phyloP scores from a whole-genome alignment of 139 green algal genomes.

The Chlorella sp. region DNA sequence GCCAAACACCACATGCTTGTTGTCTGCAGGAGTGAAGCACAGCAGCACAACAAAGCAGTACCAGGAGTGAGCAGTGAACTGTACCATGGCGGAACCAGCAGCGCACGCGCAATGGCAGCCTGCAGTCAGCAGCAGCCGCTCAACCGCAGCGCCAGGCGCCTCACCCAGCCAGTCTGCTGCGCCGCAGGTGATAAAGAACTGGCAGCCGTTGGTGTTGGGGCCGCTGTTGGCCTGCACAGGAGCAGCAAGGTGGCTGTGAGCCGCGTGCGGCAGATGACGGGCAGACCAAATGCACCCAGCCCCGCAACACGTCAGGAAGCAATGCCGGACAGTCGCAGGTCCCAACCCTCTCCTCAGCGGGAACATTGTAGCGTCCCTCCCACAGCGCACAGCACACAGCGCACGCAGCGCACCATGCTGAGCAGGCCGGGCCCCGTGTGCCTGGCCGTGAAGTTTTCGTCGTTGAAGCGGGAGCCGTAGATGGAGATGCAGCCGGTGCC shows the following conservation, averaged over 20 bases:
- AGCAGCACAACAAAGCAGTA: no score
- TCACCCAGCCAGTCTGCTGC: constrained; percentile 23
- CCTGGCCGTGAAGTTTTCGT: constrained; percentile 94
- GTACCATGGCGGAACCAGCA: no score
- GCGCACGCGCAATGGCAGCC: no score
- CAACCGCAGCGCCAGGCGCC: not conserved
- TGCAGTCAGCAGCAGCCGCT: not conserved
- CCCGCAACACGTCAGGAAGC: not conserved
- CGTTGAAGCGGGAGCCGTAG: constrained; percentile 93
- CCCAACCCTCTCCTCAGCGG: no score
- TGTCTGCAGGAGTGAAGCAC: constrained; percentile 57
- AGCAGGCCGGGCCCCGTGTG: constrained; percentile 97
- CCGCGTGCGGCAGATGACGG: not conserved
- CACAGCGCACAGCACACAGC: not conserved
- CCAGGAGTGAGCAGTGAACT: not conserved
- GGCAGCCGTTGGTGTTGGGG: constrained; percentile 87
- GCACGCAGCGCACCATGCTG: constrained; percentile 48
- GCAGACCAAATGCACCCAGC: no score
- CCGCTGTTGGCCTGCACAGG: constrained; percentile 80
- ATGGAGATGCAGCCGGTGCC: constrained; percentile 95
- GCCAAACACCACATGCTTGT: constrained; percentile 96
- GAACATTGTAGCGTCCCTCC: not conserved
- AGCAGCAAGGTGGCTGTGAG: not conserved
- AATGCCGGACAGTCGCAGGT: not conserved
- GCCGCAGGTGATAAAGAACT: constrained; percentile 96